Evolutionary conservation across 2,329 filamentous ascomycete genomes (phyloP), one percentile per base, ranked within the genome.

Genomic region (Aspergillus awamori): DNA sequence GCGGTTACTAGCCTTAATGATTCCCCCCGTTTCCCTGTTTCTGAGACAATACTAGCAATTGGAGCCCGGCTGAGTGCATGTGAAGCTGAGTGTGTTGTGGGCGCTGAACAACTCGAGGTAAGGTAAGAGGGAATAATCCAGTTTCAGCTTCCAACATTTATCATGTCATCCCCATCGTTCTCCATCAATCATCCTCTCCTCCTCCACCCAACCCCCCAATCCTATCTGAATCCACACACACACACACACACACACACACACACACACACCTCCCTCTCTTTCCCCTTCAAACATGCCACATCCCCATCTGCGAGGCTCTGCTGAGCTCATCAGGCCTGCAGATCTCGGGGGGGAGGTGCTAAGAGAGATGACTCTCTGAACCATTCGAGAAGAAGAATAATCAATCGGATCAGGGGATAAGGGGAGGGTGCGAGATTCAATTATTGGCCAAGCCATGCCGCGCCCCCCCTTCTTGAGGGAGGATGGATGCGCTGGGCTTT

Each of bases 61-160:
- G 33, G 33, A 36, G 11, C 33, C 33, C 33, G 33, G 33, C 33
- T 36, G 33, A 36, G 33, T 36, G 20, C 41, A 45, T 45, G 41
- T 45, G 41, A 45, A 36, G 33, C 33, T 36, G 33, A 36, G 33
- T 36, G 30, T 33, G 8, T 8, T 30, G 28, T 30, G 10, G 28
- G 28, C 28, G 28, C 28, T 30, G 28, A 30, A 30, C 3, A 30
- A 30, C 11, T 36, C 33, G 7, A 43, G n/a, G 39, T 43, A n/a
- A 43, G 39, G 39, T 43, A n/a, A 20, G 39, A 20, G 7, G 7
- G 10, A 20, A 20, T 39, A 56, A 57, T 53, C 49, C 28, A 30
- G 39, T 58, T 57, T 52, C 22, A n/a, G 48, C 52, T 30, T 53
- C 55, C 58, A 52, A 49, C 38, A 49, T 53, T n/a, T 39, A 51